Evolutionary conservation across 345 rosid genomes (phyloP).

Genomic region (Physaria fendleri): DNA sequence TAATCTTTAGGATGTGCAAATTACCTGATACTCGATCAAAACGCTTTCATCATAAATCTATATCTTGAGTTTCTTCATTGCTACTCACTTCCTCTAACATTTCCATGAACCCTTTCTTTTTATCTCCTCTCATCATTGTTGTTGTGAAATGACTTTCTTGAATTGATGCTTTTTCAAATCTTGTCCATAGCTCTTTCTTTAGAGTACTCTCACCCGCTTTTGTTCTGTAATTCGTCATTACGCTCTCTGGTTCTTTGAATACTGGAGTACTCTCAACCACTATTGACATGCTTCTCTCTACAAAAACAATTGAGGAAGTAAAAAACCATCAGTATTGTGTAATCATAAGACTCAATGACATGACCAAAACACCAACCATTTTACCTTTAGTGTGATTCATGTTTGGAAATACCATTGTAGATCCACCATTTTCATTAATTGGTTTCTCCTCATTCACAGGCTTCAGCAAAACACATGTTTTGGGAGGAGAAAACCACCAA

Average conservation of each 20-base stretch:
- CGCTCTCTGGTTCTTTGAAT: conserved; percentile 49
- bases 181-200: conserved; percentile 93
- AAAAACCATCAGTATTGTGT: not conserved
- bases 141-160: conserved; percentile 21
- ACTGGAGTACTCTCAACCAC: conserved; percentile 55
- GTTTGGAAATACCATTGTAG: not conserved
- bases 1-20: no score
- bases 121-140: conserved; percentile 22
- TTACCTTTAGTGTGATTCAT: conserved; percentile 11
- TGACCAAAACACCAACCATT: not conserved
- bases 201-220: conserved; percentile 81
- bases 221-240: conserved; percentile 39
- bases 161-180: conserved; percentile 75
- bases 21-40: no score
- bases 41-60: not conserved
- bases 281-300: conserved; percentile 18
- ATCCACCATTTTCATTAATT: conserved; percentile 9
- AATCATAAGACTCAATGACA: not conserved
- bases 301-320: not conserved
- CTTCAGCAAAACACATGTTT: conserved; percentile 65
- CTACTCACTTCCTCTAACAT: conserved; percentile 82
- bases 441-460: conserved; percentile 45
- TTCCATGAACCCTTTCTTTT: conserved; percentile 71
- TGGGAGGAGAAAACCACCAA: conserved; percentile 91
- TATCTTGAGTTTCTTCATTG: conserved; percentile 32